phyloP scores from a whole-genome alignment of 1,284 basidiomycete species.

The Rhodotorula mucilaginosa region DNA sequence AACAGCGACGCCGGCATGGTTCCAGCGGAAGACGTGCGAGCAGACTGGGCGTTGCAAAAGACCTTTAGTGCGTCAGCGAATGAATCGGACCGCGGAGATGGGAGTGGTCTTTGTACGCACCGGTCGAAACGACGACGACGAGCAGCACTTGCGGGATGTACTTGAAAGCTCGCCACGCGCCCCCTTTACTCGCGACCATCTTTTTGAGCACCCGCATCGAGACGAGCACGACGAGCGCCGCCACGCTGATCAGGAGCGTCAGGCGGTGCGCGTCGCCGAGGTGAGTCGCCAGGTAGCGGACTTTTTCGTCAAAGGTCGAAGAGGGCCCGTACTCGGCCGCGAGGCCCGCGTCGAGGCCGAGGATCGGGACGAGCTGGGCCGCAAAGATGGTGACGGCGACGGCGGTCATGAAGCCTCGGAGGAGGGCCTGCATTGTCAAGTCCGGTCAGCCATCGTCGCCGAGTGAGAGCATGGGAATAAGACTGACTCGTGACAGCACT shows the following conservation, averaged over 20 bases:
- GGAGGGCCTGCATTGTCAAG: slow-evolving; percentile 63
- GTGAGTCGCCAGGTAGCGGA: slow-evolving; percentile 70
- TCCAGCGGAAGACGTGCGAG: slow-evolving; percentile 70
- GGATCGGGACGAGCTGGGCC: slow-evolving; percentile 70
- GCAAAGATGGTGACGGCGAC: slow-evolving; percentile 56
- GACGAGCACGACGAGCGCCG: slow-evolving; percentile 59
- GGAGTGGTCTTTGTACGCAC: slow-evolving; percentile 54
- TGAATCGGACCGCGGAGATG: background rate
- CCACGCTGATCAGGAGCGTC: slow-evolving; percentile 71
- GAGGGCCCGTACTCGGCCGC: slow-evolving; percentile 10
- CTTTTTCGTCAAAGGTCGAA: slow-evolving; percentile 69
- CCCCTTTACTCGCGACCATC: slow-evolving; percentile 55
- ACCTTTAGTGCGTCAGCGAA: slow-evolving; percentile 1
- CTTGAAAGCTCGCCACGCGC: slow-evolving; percentile 56
- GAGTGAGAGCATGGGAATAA: background rate
- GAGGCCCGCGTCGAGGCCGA: slow-evolving; percentile 24
- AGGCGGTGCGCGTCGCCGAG: slow-evolving; percentile 61
- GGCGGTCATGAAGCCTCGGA: slow-evolving; percentile 82
- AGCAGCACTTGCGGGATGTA: slow-evolving; percentile 79
- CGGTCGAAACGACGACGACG: slow-evolving; percentile 71
- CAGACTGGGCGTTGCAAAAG: slow-evolving; percentile 56
- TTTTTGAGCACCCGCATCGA: slow-evolving; percentile 55
- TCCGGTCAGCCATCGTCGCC: background rate
- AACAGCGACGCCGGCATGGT: slow-evolving; percentile 71
- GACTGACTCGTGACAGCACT: slow-evolving; percentile 58